A percentile compares a stretch with the other conserved stretches of the same genome.
Conservation (phyloP, 371 early-diverging fungal species). For the Mortierella sp. region DNA sequence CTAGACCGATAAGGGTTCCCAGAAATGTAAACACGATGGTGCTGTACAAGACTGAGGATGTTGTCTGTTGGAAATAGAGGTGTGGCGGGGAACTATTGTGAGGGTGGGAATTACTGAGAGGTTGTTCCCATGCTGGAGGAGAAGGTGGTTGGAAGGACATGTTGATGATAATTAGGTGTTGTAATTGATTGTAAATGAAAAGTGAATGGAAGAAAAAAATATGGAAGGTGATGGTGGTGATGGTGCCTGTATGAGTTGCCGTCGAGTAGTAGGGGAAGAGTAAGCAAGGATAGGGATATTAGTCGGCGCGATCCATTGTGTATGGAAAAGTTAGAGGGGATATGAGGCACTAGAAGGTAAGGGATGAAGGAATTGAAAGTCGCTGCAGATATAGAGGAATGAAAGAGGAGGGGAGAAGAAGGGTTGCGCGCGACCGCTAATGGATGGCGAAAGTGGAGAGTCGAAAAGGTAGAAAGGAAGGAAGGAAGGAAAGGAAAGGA, state of each 20-base stretch:
- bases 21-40: conserved; percentile 10
- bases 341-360: not conserved
- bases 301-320: not conserved
- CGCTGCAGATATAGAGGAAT: not conserved
- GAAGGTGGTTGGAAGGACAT: not conserved
- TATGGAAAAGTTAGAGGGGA: not conserved
- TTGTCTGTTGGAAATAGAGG: conserved; percentile 26
- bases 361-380: not conserved
- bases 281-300: not conserved
- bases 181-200: not conserved
- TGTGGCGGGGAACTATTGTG: not conserved
- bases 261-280: no score
- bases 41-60: conserved; percentile 15
- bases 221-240: not conserved
- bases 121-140: not conserved
- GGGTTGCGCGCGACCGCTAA: no score
- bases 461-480: not conserved
- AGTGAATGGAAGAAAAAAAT: no score
- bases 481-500: not conserved
- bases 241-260: no score
- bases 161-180: not conserved
- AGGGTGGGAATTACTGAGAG: not conserved
- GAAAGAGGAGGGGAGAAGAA: not conserved
- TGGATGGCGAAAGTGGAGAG: not conserved
- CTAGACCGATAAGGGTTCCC: not conserved